These are phyloP conservation scores for Bombardia bombarda DNA, from an alignment of 495 filamentous ascomycete genomes.

Conservation along the genomic window DNA sequence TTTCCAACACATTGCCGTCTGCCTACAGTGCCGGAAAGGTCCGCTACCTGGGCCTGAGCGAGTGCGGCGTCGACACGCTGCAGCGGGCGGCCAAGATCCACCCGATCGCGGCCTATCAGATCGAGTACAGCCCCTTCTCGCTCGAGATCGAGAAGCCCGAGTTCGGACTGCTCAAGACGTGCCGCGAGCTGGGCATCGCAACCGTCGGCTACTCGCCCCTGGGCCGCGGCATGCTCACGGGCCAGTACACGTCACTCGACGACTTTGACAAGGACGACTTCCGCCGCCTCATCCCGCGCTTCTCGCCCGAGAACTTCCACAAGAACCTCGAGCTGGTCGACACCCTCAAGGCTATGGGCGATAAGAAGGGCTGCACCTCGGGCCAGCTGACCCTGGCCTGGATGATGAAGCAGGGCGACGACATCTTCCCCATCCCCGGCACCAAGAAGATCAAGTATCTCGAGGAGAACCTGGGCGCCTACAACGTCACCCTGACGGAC, in stretches of 20 bases:
- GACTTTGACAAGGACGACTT: slow-evolving; percentile 61
- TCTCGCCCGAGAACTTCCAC: slow-evolving; percentile 59
- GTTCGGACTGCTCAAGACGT: slow-evolving; percentile 1
- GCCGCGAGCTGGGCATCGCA: slow-evolving; percentile 52
- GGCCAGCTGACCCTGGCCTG: slow-evolving; percentile 73
- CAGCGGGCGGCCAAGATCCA: slow-evolving; percentile 15
- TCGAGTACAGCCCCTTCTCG: slow-evolving; percentile 15
- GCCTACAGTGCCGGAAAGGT: slow-evolving; percentile 33
- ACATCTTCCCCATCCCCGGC: slow-evolving; percentile 23
- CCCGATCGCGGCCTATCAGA: slow-evolving; percentile 18
- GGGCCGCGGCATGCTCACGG: slow-evolving; percentile 52
- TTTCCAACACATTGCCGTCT: not conserved
- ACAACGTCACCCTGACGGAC: no score
- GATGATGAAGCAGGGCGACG: slow-evolving; percentile 52
- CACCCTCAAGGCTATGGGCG: slow-evolving; percentile 57
- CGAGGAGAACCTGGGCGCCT: no score
- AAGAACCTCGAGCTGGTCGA: slow-evolving; percentile 66
- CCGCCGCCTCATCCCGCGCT: slow-evolving; percentile 45
- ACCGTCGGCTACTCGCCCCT: slow-evolving; percentile 53
- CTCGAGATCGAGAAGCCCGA: slow-evolving; percentile 9
- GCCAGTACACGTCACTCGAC: slow-evolving; percentile 48
- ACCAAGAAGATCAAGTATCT: no score
- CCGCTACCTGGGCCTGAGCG: slow-evolving; percentile 33
- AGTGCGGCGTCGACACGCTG: slow-evolving; percentile 19
- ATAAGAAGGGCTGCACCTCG: slow-evolving; percentile 58